phyloP scores from a whole-genome alignment of 2,329 filamentous ascomycete genomes.

The Pseudogymnoascus sp. region DNA sequence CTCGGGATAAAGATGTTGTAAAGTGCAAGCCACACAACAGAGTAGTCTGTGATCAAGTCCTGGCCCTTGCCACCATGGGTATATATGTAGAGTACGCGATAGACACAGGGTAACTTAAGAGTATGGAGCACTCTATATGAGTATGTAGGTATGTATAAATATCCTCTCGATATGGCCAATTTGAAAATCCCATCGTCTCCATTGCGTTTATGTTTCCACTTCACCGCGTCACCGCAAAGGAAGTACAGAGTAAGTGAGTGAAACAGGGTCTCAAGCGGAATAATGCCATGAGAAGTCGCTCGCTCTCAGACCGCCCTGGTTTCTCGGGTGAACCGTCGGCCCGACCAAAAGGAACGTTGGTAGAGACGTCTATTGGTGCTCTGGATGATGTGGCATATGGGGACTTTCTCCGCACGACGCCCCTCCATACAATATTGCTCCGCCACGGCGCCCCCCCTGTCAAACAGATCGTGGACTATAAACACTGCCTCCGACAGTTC shows the following conservation, averaged over 20 bases:
- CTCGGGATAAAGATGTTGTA: neutral
- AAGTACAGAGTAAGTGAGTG: neutral
- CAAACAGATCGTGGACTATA: neutral
- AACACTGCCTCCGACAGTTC: neutral
- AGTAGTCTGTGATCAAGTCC: neutral
- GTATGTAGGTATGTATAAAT: neutral
- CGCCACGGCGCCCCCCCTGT: neutral
- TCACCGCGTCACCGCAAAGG: neutral
- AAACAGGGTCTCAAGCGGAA: neutral
- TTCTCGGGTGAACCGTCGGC: neutral
- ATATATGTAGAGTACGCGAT: neutral
- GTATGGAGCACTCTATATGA: neutral
- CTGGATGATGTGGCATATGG: neutral
- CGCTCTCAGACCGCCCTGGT: neutral
- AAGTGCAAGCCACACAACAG: neutral
- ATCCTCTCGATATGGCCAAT: neutral
- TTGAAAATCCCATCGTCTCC: neutral
- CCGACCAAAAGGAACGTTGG: neutral
- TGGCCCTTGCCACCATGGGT: neutral
- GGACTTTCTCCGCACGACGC: neutral
- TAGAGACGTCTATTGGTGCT: neutral
- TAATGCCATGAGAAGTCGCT: neutral
- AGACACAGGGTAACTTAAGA: neutral
- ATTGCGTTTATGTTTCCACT: neutral
- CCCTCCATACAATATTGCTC: neutral